phyloP scores from a whole-genome alignment of 106 monocot species.

The Hemerocallis citrina region DNA sequence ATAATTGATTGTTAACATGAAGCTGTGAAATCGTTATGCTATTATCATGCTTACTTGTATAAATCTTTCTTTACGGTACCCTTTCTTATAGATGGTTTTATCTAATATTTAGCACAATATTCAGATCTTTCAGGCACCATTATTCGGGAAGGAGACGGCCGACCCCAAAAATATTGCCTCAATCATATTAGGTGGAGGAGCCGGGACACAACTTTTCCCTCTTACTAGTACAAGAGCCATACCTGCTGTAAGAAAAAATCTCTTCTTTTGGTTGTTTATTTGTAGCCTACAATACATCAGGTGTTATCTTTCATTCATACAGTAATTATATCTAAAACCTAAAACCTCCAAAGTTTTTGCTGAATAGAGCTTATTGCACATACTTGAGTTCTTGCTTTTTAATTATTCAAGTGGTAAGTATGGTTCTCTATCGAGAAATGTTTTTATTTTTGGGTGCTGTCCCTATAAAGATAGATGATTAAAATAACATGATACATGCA shows the following conservation, averaged over 20 bases:
- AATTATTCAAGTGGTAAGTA: no score
- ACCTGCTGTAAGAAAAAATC: conserved; percentile 63
- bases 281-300: no score
- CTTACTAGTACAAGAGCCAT: conserved; percentile 75
- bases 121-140: conserved; percentile 33
- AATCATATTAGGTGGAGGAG: conserved; percentile 78
- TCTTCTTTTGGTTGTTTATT: no score
- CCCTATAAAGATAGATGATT: no score
- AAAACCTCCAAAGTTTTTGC: no score
- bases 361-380: no score
- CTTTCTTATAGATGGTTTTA: neutral
- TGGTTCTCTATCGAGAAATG: no score
- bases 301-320: no score
- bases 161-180: conserved; percentile 70
- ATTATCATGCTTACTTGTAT: neutral
- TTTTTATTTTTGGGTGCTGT: no score
- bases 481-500: no score
- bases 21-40: neutral
- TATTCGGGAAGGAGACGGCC: conserved; percentile 26
- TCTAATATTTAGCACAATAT: neutral
- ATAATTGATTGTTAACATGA: neutral
- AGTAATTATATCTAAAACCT: no score
- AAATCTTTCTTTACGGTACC: neutral
- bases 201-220: conserved; percentile 67
- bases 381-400: no score